A percentile compares a stretch with the other conserved stretches of the same genome.
Conservation (phyloP, 768 basidiomycete genomes). For the Termitomyces sp. region DNA sequence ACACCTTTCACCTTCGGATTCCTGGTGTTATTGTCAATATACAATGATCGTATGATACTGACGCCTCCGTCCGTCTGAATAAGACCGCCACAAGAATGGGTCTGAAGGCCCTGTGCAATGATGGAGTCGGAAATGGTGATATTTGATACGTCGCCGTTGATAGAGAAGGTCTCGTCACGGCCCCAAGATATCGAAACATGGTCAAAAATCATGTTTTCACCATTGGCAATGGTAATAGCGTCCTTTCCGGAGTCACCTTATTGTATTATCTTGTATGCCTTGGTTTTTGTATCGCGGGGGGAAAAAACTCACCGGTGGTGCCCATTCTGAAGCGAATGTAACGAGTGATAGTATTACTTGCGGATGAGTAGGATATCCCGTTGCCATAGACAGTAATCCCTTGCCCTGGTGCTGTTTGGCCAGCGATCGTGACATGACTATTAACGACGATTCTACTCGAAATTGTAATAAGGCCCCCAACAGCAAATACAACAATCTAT, state of each 20-base stretch:
- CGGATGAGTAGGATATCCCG: slow-evolving; percentile 25
- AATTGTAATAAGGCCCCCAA: slow-evolving; percentile 29
- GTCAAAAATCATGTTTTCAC: slow-evolving; percentile 31
- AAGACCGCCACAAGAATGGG: slow-evolving; percentile 30
- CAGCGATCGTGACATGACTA: slow-evolving; percentile 25
- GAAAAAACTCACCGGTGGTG: slow-evolving; percentile 14
- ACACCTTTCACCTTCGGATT: slow-evolving; percentile 33
- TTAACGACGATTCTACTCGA: slow-evolving; percentile 25
- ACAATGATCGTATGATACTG: slow-evolving; percentile 29
- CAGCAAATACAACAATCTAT: slow-evolving; percentile 28
- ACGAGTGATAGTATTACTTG: slow-evolving; percentile 20
- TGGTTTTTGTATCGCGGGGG: neutral
- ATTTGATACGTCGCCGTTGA: slow-evolving; percentile 31
- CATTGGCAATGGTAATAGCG: slow-evolving; percentile 28
- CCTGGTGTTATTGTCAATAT: slow-evolving; percentile 31
- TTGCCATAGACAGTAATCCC: slow-evolving; percentile 33
- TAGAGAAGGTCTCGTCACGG: slow-evolving; percentile 29
- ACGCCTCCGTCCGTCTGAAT: slow-evolving; percentile 31
- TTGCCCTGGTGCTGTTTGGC: slow-evolving; percentile 32
- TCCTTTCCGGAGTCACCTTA: slow-evolving; percentile 29
- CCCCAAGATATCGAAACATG: slow-evolving; percentile 31
- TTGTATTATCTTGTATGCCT: neutral
- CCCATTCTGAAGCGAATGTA: slow-evolving; percentile 24
- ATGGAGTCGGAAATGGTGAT: slow-evolving; percentile 31
- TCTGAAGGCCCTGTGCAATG: slow-evolving; percentile 30